phyloP scores from a whole-genome alignment of 305 asterid species.

The Lippia alba region DNA sequence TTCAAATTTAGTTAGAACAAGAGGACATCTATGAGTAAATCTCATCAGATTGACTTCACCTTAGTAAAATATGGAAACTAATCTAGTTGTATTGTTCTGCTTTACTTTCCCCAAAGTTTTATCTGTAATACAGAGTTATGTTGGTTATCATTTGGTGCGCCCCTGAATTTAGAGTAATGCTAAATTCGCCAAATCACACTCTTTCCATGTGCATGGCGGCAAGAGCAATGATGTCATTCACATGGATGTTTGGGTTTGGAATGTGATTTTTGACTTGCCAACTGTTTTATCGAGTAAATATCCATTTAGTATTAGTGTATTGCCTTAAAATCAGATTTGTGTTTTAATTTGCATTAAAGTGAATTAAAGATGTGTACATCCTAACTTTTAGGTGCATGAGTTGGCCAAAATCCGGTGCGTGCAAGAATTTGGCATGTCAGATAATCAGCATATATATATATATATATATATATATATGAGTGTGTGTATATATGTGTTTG shows the following conservation, averaged over 20 bases:
- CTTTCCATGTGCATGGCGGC: background rate
- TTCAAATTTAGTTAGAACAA: background rate
- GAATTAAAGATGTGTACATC: no score
- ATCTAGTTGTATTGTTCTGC: background rate
- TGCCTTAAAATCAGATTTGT: background rate
- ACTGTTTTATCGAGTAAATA: slow-evolving; percentile 7
- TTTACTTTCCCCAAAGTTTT: no score
- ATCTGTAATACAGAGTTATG: background rate
- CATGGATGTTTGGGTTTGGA: slow-evolving; percentile 7
- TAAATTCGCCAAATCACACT: background rate
- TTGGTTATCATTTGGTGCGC: background rate
- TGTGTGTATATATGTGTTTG: no score
- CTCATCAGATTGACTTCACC: slow-evolving; percentile 11
- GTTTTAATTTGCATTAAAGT: no score
- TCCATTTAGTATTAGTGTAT: slow-evolving; percentile 7
- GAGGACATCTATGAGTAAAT: background rate
- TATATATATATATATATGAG: no score
- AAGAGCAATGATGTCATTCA: background rate
- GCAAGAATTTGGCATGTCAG: background rate
- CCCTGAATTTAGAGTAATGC: slow-evolving; percentile 1
- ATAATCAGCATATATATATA: background rate
- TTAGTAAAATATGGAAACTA: background rate
- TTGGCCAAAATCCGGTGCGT: no score
- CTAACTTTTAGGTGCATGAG: no score
- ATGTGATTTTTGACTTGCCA: slow-evolving; percentile 15